Conservation (phyloP, 768 basidiomycete genomes). For the Tephrocybe sp. region DNA sequence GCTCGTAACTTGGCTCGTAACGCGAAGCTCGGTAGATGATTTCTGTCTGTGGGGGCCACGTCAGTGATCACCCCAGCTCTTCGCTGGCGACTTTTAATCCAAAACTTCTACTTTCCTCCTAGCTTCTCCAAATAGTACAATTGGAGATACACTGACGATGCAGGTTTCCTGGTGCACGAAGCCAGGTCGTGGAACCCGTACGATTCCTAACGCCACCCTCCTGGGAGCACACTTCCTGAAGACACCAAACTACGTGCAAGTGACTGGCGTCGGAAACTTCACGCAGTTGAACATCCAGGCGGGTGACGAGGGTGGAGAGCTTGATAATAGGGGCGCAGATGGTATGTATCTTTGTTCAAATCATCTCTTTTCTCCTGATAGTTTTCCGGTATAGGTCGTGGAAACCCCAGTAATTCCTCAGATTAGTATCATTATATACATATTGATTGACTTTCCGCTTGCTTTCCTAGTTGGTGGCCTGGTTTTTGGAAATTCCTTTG, state of each 20-base stretch:
- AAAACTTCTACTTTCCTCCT: not conserved
- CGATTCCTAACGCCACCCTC: constrained; percentile 66
- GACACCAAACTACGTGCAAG: constrained; percentile 64
- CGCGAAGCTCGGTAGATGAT: constrained; percentile 52
- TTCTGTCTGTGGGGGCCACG: constrained; percentile 72
- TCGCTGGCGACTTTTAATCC: not conserved
- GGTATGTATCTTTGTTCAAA: constrained; percentile 19
- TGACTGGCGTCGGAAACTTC: constrained; percentile 64
- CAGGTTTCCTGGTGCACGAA: constrained; percentile 79
- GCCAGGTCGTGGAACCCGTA: constrained; percentile 66
- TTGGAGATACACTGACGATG: constrained; percentile 66
- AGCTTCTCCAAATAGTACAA: constrained; percentile 37
- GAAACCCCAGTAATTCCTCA: constrained; percentile 35
- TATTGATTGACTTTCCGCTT: not conserved
- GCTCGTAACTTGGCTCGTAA: constrained; percentile 26
- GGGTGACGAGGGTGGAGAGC: constrained; percentile 65
- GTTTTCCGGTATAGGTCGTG: constrained; percentile 23
- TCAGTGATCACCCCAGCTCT: constrained; percentile 15
- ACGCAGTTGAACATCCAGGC: constrained; percentile 58
- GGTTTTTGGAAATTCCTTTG: constrained; percentile 63
- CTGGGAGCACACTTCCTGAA: constrained; percentile 67
- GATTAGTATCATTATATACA: not conserved
- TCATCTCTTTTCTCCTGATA: not conserved
- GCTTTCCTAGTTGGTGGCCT: constrained; percentile 62
- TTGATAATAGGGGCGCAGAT: constrained; percentile 71